Base-by-base conservation (phyloP, 1,284 basidiomycete genomes). In the Ceratobasidium sp. region DNA sequence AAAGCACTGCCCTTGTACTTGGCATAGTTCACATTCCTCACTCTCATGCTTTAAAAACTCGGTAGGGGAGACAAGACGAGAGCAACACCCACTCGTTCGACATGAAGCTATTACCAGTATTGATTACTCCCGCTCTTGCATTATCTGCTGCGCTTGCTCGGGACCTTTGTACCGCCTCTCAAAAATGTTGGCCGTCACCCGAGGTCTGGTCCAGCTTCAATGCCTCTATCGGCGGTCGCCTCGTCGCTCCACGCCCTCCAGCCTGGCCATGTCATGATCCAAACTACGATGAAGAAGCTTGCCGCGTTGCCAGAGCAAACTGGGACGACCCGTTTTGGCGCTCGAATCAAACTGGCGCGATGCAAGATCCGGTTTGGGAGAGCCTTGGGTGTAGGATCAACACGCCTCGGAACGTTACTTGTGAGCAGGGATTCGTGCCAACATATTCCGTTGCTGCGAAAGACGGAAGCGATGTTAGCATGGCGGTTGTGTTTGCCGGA, bases 281-380 rank as follows among this genome's bases (percentile, higher is more conserved):
- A 3, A 44, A 74, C 34, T 74, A 74, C n/a, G 71, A 70, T n/a
- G 56, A 68, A 32, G 40, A 19, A 13, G 66, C 40, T 9, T 76
- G 76, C 54, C 9, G 22, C 3, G n/a, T 54, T 5, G 76, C 44
- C 5, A 76, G 61, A 46, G n/a, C 54, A 25, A 76, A 76, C 56
- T 76, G 76, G 76, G 32, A 70, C 46, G 61, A 49, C 54, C n/a
- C 51, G 19, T 70, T 76, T 37, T 76, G 76, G 76, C 51, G 76
- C 11, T 29, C 76, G 29, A 22, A 76, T 40, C 76, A 76, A 37
- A 43, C 54, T 5, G 76, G 76, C 43, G 76, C 49, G 15, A 68
- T 68, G 66, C 49, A 68, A 32, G 34, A 54, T 32, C n/a, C 49
- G 0, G 9, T 68, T 7, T 68, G 66, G 66, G 66, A 68, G 17